Evolutionary conservation across 768 basidiomycete genomes (phyloP), one percentile per base, ranked within the genome.

Genomic region (Boletus edulis): DNA sequence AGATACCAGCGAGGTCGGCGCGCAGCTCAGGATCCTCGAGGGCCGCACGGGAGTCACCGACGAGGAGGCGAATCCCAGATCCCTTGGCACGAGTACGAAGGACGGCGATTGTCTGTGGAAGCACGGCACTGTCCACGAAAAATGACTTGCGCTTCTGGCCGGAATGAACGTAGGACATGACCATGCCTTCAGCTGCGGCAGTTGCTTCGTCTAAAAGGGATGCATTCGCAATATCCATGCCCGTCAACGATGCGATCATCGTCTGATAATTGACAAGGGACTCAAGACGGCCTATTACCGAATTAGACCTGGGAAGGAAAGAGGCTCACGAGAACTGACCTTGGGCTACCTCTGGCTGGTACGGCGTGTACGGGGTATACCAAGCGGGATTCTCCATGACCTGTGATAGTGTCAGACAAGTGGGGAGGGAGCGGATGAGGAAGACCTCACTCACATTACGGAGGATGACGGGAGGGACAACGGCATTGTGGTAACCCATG

Each of bases 281-380:
- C 68, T 99, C 96, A 46, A 99, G 81, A 49, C 96, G 96, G 39
- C 95, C 92, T 94, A 65, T 45, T 58, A 31, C 57, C 27, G 42
- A 51, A 45, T 70, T 49, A 70, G 45, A 50, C 18, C 2, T 17
- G 40, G 43, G 15, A 55, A 48, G 37, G 20, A 12, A 40, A 50
- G 7, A 22, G 41, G 46, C n/a, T 58, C 54, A 31, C 50, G 24
- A 54, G 39, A 52, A 18, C 74, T 24, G 64, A 89, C 93, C 96
- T 84, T 99, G 96, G n/a, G 96, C 86, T 70, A 98, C 89, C 78
- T 99, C 96, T 1, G 96, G 94, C 66, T 97, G 94, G 73, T 95
- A 95, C 2, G 94, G 93, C 0, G 94, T 95, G 71, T 96, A 95
- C 15, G 89, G 92, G 7, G 95, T 98, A 72, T 98, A 98, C 96